A percentile compares a stretch with the other conserved stretches of the same genome.
Evolutionary conservation across 768 basidiomycete genomes (phyloP).

Genomic region (Amyloporia xantha): DNA sequence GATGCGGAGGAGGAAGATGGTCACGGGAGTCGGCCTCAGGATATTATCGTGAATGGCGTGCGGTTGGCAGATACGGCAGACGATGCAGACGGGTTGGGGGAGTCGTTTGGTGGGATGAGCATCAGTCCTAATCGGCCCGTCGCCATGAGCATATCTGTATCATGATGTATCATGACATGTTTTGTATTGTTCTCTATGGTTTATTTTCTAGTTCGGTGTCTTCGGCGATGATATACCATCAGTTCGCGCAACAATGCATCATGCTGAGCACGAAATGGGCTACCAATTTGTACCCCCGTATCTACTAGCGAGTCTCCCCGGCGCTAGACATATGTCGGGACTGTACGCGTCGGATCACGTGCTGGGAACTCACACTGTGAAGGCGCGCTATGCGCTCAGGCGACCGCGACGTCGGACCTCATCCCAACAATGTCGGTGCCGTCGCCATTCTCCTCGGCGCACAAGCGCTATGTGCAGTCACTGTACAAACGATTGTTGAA

Average conservation of each 20-base stretch:
- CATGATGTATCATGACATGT: background rate
- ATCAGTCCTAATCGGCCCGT: constrained; percentile 54
- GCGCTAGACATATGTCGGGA: too few relatives aligned
- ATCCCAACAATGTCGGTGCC: constrained; percentile 15
- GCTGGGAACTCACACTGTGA: background rate
- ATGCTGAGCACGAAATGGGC: too few relatives aligned
- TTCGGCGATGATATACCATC: too few relatives aligned
- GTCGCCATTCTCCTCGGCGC: constrained; percentile 63
- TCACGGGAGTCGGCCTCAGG: constrained; percentile 2
- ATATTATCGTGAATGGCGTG: constrained; percentile 18
- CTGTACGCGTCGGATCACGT: too few relatives aligned
- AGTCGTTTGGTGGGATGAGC: constrained; percentile 75
- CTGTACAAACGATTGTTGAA: constrained; percentile 84
- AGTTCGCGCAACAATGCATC: too few relatives aligned
- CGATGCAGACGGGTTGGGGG: constrained; percentile 51
- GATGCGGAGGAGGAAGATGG: constrained; percentile 41
- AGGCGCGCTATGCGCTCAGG: background rate
- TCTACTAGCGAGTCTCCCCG: too few relatives aligned
- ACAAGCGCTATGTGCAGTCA: constrained; percentile 83
- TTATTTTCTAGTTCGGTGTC: background rate
- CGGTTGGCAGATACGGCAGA: constrained; percentile 17
- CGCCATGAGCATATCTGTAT: constrained; percentile 1
- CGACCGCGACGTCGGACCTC: constrained; percentile 5
- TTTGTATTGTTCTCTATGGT: background rate
- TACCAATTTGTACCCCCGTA: too few relatives aligned